Conservation (phyloP, 2,329 filamentous ascomycete genomes). For the Paraconiothyrium brasiliense region DNA sequence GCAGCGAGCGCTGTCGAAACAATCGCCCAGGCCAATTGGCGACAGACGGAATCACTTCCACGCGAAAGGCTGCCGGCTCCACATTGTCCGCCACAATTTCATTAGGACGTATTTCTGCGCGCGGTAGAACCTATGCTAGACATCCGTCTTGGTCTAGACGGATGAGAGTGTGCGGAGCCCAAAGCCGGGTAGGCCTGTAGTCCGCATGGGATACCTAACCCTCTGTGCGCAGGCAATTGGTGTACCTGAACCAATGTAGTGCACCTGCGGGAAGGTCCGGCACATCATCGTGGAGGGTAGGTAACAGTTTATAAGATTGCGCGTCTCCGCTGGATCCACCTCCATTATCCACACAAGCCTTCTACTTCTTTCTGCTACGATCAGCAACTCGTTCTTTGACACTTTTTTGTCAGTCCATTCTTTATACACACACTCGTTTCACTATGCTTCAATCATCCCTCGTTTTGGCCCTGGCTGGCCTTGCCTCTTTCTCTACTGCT, state of each 20-base stretch:
- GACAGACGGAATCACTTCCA: neutral
- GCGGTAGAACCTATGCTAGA: neutral
- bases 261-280: neutral
- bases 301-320: constrained; percentile 15
- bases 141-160: constrained; percentile 3
- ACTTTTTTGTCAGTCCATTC: constrained; percentile 20
- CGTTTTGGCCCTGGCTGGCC: constrained; percentile 40
- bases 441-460: constrained; percentile 35
- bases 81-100: neutral
- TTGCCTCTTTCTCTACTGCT: constrained; percentile 38
- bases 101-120: neutral
- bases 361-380: constrained; percentile 13
- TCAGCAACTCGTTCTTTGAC: constrained; percentile 11
- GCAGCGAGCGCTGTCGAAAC: neutral
- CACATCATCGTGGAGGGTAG: constrained; percentile 4
- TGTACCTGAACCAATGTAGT: constrained; percentile 6
- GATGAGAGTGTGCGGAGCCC: constrained; percentile 7
- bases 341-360: constrained; percentile 10
- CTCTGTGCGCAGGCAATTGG: neutral
- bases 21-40: neutral
- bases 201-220: constrained; percentile 14
- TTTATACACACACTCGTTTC: constrained; percentile 17
- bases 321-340: neutral
- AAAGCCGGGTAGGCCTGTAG: constrained; percentile 8
- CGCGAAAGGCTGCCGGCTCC: neutral